Base-by-base conservation (phyloP, 208 protist genomes). In the Leishmania turanica region DNA sequence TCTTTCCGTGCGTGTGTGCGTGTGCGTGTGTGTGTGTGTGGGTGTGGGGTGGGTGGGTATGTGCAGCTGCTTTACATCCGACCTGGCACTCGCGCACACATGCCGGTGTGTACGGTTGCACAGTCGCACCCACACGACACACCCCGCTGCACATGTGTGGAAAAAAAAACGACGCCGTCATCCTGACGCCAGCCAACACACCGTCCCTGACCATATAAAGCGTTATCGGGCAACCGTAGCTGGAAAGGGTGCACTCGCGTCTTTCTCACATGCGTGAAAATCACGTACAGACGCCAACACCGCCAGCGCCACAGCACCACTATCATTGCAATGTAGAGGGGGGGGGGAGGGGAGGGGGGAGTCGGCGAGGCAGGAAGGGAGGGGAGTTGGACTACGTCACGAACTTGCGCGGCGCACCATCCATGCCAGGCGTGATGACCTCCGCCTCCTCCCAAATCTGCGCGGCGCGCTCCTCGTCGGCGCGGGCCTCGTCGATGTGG, bases 371-470 rank as follows among this genome's bases (percentile, higher is more conserved):
- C 42, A 45, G 42, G 66, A 15, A 40, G 7, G 40, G 34, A 49
- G 45, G 45, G 45, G 8, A 13, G 45, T n/a, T 40, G 15, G 86
- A 49, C 53, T 90, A 97, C 65, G 89, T 86, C 7, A 97, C 94
- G 88, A 96, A 96, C 85, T 97, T 97, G 73, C 87, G 91, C 47
- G 92, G 89, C 5, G 82, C 82, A 13, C 90, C 92, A n/a, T 88
- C 84, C 90, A 97, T 93, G 71, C 91, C 92, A 2, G 90, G 86
- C n/a, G 81, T 56, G 70, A 97, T 93, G 34, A 95, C 90, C 80
- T 97, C 94, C 31, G 91, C 92, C 83, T 94, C 89, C 77, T 97
- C 94, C 92, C 94, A 97, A 77, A 97, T 96, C 77, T 96, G 90
- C 51, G 92, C 94, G 37, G 94, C 94, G 34, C 89, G 70, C 83